phyloP scores from a whole-genome alignment of 768 basidiomycete species.

The Tulasnella calospora region DNA sequence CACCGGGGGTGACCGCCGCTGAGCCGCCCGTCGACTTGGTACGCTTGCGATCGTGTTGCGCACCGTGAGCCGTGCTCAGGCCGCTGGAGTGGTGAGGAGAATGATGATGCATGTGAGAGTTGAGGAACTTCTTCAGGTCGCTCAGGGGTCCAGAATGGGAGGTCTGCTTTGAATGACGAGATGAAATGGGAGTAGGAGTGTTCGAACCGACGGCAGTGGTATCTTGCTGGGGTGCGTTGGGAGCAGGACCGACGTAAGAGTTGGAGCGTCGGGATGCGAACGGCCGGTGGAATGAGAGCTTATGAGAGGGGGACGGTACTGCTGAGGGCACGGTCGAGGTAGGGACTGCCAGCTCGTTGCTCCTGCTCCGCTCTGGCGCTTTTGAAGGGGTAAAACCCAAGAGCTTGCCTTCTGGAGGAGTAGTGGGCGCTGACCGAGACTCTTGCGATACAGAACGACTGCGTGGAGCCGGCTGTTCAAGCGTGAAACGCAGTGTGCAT shows the following conservation, averaged over 20 bases:
- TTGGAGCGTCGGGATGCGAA: constrained; percentile 15
- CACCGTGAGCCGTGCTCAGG: background rate
- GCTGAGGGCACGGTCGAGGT: background rate
- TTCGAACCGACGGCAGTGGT: constrained; percentile 18
- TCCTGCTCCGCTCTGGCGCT: background rate
- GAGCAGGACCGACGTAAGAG: background rate
- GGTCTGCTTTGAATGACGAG: constrained; percentile 37
- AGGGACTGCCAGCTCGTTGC: background rate
- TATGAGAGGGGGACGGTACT: background rate
- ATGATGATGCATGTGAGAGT: constrained; percentile 73
- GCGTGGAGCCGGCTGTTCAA: constrained; percentile 1
- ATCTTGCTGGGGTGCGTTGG: background rate
- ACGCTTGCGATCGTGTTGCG: background rate
- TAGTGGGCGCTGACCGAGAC: constrained; percentile 21
- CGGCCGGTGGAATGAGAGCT: constrained; percentile 6
- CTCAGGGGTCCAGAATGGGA: constrained; percentile 64
- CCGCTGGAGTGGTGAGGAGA: constrained; percentile 34
- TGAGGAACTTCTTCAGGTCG: constrained; percentile 92
- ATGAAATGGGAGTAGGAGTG: constrained; percentile 16
- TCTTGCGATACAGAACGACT: constrained; percentile 1
- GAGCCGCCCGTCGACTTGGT: background rate
- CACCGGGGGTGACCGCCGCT: constrained; percentile 1
- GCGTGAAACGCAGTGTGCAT: background rate
- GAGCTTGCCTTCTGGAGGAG: constrained; percentile 11
- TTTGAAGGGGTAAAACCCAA: background rate